Evolutionary conservation across 768 basidiomycete species (phyloP).

Genomic region (Pleurotus sapidus): DNA sequence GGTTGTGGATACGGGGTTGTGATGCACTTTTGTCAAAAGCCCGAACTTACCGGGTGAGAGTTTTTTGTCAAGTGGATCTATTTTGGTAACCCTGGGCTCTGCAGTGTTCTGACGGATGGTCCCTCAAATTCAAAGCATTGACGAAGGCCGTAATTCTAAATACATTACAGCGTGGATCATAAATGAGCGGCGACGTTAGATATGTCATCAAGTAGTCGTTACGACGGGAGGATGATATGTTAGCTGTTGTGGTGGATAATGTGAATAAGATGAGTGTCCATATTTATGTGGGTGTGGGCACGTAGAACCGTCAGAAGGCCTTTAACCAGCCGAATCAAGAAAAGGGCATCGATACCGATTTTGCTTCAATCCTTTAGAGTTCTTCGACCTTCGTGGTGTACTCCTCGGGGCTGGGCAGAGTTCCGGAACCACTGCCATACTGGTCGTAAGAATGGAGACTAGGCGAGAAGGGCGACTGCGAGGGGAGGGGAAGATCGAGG

Average conservation of each 20-base stretch:
- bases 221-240: neutral
- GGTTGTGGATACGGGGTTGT: neutral
- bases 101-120: too few relatives aligned
- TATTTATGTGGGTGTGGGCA: neutral
- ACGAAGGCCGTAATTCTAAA: too few relatives aligned
- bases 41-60: conserved; percentile 5
- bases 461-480: conserved; percentile 29
- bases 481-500: conserved; percentile 28
- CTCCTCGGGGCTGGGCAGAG: conserved; percentile 40
- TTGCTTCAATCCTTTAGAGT: neutral
- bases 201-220: neutral
- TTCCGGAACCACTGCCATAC: conserved; percentile 29
- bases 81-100: neutral
- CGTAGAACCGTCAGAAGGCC: neutral
- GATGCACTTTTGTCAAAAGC: neutral
- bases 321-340: conserved; percentile 9
- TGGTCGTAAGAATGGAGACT: conserved; percentile 28
- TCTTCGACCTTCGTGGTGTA: conserved; percentile 23
- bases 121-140: too few relatives aligned
- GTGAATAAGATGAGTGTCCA: conserved; percentile 3
- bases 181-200: neutral
- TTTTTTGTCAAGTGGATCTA: neutral
- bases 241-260: neutral
- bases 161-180: too few relatives aligned
- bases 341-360: neutral